Percentiles rank a stretch among this genome's conserved stretches.
Evolutionary conservation across 2,329 filamentous ascomycete species (phyloP).

Genomic region (Trematosphaeria pertusa): DNA sequence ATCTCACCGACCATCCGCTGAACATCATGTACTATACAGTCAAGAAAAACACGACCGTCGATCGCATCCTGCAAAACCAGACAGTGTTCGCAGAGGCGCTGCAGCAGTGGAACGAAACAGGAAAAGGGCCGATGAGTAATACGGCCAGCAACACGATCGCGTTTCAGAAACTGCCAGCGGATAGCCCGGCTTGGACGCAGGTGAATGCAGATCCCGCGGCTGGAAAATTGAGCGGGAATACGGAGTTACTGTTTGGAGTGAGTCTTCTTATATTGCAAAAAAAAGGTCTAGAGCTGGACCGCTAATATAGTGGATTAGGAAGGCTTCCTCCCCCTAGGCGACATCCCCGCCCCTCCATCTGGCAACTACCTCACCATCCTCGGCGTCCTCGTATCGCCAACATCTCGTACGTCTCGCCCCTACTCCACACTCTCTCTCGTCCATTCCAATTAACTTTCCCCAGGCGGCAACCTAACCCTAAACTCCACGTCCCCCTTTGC

Average conservation of each 20-base stretch:
- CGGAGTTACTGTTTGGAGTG: no score
- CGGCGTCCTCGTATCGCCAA: neutral
- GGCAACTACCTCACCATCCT: neutral
- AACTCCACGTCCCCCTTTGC: no score
- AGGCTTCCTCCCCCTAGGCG: neutral
- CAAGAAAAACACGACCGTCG: no score
- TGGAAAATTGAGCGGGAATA: no score
- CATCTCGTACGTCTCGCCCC: slow-evolving; percentile 1
- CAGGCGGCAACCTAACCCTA: no score
- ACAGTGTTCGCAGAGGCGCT: neutral
- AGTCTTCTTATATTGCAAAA: no score
- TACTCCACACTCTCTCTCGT: no score
- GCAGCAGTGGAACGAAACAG: slow-evolving; percentile 1
- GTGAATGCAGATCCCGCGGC: no score
- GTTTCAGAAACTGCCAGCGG: slow-evolving; percentile 2
- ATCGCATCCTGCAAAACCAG: neutral
- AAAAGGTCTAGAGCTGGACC: no score
- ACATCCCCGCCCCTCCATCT: neutral
- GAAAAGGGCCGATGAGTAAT: neutral
- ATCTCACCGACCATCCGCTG: slow-evolving; percentile 5
- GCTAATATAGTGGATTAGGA: neutral
- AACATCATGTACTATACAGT: no score
- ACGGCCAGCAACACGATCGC: neutral
- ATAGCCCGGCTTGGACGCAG: no score
- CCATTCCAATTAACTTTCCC: no score